phyloP scores from a whole-genome alignment of 805 yeast species.

The Ogataea philodendri region DNA sequence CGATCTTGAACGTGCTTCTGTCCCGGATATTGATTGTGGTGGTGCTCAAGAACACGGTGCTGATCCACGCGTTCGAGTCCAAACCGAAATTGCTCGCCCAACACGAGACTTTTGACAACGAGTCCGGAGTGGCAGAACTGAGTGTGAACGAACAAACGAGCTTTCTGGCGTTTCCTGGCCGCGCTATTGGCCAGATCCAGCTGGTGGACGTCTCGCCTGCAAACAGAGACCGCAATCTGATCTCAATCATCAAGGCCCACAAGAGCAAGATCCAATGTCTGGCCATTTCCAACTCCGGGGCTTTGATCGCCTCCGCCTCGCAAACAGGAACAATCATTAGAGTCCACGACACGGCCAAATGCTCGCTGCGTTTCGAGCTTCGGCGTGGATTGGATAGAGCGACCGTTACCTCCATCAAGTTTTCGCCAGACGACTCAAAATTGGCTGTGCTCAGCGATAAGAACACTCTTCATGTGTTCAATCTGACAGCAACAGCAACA shows the following conservation, averaged over 20 bases:
- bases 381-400: conserved; percentile 90
- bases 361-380: conserved; percentile 76
- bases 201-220: conserved; percentile 68
- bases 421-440: conserved; percentile 71
- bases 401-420: conserved; percentile 73
- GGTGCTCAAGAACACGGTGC: conserved; percentile 62
- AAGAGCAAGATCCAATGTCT: conserved; percentile 61
- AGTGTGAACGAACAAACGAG: conserved; percentile 26
- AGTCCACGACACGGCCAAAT: conserved; percentile 64
- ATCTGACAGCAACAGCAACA: conserved; percentile 38
- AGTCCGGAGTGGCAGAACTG: conserved; percentile 58
- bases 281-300: conserved; percentile 60
- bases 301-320: conserved; percentile 75
- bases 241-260: conserved; percentile 76
- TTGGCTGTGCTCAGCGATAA: conserved; percentile 88
- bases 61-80: conserved; percentile 76
- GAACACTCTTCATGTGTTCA: conserved; percentile 83
- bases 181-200: conserved; percentile 74
- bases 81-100: conserved; percentile 67
- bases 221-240: conserved; percentile 60
- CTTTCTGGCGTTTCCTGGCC: conserved; percentile 74
- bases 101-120: conserved; percentile 66
- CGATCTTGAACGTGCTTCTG: conserved; percentile 69
- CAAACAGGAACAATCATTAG: conserved; percentile 80
- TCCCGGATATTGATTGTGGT: conserved; percentile 76